These are phyloP conservation scores for Globisporangium abappressorium DNA, from an alignment of 352 stramenopile genomes.

Conservation along the genomic window DNA sequence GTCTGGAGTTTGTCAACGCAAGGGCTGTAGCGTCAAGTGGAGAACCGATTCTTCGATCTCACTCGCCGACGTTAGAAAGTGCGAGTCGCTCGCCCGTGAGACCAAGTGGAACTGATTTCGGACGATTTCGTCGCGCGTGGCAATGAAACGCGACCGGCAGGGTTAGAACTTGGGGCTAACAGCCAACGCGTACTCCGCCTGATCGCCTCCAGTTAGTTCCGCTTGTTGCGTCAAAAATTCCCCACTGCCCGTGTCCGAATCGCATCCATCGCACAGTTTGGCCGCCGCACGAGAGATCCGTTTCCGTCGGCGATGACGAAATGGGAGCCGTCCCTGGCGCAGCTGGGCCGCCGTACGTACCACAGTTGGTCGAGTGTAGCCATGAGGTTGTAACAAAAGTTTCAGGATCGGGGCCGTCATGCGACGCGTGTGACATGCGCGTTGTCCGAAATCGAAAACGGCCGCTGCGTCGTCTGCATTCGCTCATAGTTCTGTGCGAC, in stretches of 20 bases:
- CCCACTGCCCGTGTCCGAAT: not conserved
- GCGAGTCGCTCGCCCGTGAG: not conserved
- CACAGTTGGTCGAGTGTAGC: not conserved
- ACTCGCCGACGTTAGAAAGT: not conserved
- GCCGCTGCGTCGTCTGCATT: not conserved
- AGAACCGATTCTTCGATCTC: not conserved
- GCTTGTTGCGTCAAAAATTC: not conserved
- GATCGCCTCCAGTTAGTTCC: not conserved
- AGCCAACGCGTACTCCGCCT: not conserved
- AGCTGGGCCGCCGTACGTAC: not conserved
- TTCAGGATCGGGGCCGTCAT: not conserved
- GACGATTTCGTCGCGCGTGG: not conserved
- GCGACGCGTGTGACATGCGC: not conserved
- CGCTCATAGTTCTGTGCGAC: not conserved
- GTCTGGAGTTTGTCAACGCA: not conserved
- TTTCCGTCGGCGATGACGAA: not conserved
- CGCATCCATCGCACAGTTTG: conserved; percentile 6
- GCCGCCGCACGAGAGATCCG: not conserved
- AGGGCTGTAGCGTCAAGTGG: not conserved
- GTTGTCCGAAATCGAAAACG: not conserved
- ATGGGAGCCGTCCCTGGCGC: not conserved
- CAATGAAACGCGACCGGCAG: not conserved
- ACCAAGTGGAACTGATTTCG: not conserved
- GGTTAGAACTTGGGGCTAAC: not conserved
- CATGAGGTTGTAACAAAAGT: not conserved